Conservation (phyloP, 495 filamentous ascomycete genomes). For the Astrothelium subdiscretum region DNA sequence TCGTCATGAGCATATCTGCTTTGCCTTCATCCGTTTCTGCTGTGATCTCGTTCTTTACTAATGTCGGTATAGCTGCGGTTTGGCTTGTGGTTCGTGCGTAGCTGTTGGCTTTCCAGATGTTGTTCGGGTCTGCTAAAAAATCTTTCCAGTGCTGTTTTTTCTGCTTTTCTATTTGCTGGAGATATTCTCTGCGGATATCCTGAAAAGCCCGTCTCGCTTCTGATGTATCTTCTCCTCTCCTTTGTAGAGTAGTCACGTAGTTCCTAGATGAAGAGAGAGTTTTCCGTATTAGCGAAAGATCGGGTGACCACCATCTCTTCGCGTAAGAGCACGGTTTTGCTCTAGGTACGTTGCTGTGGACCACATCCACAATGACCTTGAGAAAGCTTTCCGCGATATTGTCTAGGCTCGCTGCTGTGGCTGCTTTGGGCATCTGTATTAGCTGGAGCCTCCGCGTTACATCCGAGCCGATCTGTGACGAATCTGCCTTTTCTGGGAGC, state of each 20-base stretch:
- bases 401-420: background rate
- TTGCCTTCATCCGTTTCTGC: background rate
- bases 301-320: conserved; percentile 1
- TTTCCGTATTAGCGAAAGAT: background rate
- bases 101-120: background rate
- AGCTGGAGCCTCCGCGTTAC: background rate
- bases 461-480: background rate
- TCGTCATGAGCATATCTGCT: background rate
- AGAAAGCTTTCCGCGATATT: background rate
- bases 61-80: background rate
- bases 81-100: background rate
- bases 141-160: background rate
- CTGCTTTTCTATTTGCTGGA: background rate
- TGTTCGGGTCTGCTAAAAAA: background rate
- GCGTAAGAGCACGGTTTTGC: background rate
- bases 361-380: background rate
- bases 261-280: background rate
- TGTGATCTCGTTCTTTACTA: background rate
- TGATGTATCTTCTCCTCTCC: background rate
- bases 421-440: background rate
- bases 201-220: background rate
- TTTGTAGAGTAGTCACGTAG: background rate
- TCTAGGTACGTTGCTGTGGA: background rate
- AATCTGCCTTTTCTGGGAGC: background rate
- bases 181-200: background rate